These are phyloP conservation scores for Phaeolepiota aurea DNA, from an alignment of 768 basidiomycete species.

Conservation along the genomic window DNA sequence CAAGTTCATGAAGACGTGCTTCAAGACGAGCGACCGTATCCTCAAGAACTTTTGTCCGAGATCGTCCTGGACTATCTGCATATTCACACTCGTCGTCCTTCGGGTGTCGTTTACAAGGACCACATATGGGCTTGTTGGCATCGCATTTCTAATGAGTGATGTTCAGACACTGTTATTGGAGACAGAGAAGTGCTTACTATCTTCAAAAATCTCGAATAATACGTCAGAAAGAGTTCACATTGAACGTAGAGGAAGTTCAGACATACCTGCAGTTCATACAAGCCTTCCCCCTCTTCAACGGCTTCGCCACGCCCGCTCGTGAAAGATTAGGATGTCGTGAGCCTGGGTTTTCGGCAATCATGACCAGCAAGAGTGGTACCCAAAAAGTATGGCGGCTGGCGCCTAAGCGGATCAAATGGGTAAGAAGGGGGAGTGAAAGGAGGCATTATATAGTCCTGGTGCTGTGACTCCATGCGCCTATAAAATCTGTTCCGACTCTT, in stretches of 20 bases:
- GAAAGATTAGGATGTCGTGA: conserved; percentile 21
- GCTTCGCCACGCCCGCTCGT: conserved; percentile 25
- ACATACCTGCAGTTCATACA: conserved; percentile 46
- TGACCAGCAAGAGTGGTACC: conserved; percentile 20
- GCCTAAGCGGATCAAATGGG: conserved; percentile 28
- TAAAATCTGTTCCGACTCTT: no score
- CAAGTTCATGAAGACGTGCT: conserved; percentile 48
- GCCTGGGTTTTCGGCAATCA: conserved; percentile 27
- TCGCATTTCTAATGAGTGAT: conserved; percentile 47
- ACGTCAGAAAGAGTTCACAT: conserved; percentile 5
- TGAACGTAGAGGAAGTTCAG: background rate
- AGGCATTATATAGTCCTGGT: conserved; percentile 25
- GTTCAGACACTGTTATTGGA: conserved; percentile 5
- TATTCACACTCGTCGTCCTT: conserved; percentile 68
- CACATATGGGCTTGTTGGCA: conserved; percentile 54
- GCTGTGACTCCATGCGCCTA: background rate
- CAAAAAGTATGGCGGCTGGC: conserved; percentile 12
- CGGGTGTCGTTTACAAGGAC: conserved; percentile 50
- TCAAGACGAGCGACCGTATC: conserved; percentile 49
- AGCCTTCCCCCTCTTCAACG: conserved; percentile 45
- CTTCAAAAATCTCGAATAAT: conserved; percentile 32
- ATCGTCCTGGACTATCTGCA: conserved; percentile 52
- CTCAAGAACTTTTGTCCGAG: conserved; percentile 52
- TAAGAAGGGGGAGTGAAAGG: conserved; percentile 11
- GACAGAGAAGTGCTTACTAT: conserved; percentile 26